Base-by-base conservation (phyloP, 768 basidiomycete genomes). In the Termitomyces sp. region DNA sequence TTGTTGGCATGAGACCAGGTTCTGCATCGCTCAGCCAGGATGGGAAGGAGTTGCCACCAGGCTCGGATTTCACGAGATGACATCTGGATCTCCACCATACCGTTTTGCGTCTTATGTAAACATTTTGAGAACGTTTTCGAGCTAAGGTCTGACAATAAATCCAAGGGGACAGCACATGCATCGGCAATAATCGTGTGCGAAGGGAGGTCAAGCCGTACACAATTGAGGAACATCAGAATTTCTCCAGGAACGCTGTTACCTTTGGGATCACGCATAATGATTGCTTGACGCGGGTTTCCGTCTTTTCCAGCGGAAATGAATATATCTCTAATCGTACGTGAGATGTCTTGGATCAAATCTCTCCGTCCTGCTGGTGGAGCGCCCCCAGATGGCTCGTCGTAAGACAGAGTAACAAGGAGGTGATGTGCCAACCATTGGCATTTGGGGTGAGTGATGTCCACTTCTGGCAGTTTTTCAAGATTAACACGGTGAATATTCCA, bases 31-130 rank as follows among this genome's bases (percentile, higher is more conserved):
- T 86, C 86, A 2, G 76, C 77, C 36, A 83, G 65, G 7, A 73
- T 72, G 4, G 84, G 85, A 1, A 86, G 68, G 32, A 85, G 74
- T 57, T 79, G 73, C 51, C 79, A 79, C 86, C 84, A 87, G 1
- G 75, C 76, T 31, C 63, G 63, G 34, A 76, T 65, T 2, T 67
- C 65, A 5, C 58, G 65, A 0, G 73, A 68, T 7, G 46, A 9
- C 43, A 75, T 60, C 9, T 42, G 53, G 45, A 49, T 38, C 3
- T 50, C 49, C 56, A 72, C 31, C 12, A 60, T 25, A 4, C 43
- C 38, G 3, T 15, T 31, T 12, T 43, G 42, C 5, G 49, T 15
- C 29, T 31, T 65, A 14, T 29, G 43, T 34, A 25, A 9, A 37
- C 47, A 55, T 15, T 43, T 17, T 9, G 12, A 51, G n/a, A 59